Base-by-base conservation (phyloP, 495 filamentous ascomycete species). In the Tuber umbilicatum region DNA sequence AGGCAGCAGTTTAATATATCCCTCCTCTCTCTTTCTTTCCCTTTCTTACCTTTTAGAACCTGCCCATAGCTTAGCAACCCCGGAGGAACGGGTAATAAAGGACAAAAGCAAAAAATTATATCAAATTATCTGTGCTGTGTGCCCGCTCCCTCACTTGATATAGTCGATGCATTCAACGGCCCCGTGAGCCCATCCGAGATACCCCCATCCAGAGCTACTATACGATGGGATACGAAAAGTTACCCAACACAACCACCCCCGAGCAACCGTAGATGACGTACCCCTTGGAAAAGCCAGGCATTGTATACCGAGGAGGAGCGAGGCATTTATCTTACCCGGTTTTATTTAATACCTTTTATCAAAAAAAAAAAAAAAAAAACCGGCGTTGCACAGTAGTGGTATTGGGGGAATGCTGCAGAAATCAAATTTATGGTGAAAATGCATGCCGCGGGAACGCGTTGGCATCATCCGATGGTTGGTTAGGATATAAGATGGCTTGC, bases 1-100 rank as follows among this genome's bases (percentile, higher is more conserved):
- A 74, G 43, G 81, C 72, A 55, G 81, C 81, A 70, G 21, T 7
- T 16, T 38, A 55, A 60, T 17, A 64, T 1, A 16, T 27, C 27
- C 14, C 27, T 17, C 55, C 35, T 64, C 55, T 64, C 55, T 64
- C 55, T 5, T 4, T 64, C 55, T 5, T 4, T 31, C 27, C 27
- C 31, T 35, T n/a, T 12, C 50, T 31, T 31, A 60, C 50, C 50
- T 19, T 6, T 35, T 19, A 64, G 14, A 31, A 17, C 55, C 27
- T 35, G 7, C 55, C 14, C 27, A 17, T 35, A 16, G 4, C 55
- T 17, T 64, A 64, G 55, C 55, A 31, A 64, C 17, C 55, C 27
- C 14, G 27, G 14, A 12, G n/a, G 35, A 31, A 27, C 7, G 27
- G 2, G 2, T 16, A 16, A 35, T 35, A 17, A 35, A 64, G 35